Evolutionary conservation across 306 rosid genomes (phyloP), one percentile per base, ranked within the genome.

Genomic region (Casuarina equisetifolia): DNA sequence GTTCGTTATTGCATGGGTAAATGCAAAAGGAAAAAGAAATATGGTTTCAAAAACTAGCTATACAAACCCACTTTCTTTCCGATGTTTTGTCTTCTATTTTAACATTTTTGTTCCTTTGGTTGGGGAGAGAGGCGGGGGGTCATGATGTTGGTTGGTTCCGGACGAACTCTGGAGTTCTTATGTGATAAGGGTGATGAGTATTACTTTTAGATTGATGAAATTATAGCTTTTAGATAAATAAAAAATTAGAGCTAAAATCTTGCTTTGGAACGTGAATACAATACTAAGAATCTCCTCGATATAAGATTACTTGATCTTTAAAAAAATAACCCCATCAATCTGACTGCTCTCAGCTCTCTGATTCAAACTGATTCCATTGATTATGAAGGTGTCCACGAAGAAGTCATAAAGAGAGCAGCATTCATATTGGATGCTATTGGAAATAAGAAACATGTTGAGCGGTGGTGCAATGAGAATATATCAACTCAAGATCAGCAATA

Each of bases 331-430:
- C 59, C 59, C 59, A 5, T 54, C 9, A 19, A 20, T 54, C 9
- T 54, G 32, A 54, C 32, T 25, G 6, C 15, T 43, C n/a, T 7
- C 35, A 17, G n/a, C 42, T 67, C 13, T 72, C 63, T 68, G 9
- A 78, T 40, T 25, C 39, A 77, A 50, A 63, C 55, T 77, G 51
- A 72, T 49, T 48, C 13, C 69, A 48, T 50, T 9, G 46, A 42
- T 74, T 59, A 40, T 75, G 80, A 64, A 92, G 98, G 97, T 70
- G 92, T 95, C 69, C 97, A 93, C 0, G 87, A 88, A 68, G 89
- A 86, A 84, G 90, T 95, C 82, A 86, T 89, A 48, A 81, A 86
- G 80, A 87, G 98, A 85, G 97, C 98, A 76, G 88, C 89, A 57
- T 82, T 68, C 82, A 88, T 95, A 70, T 84, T 95, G 86, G 97